Base-by-base conservation (phyloP, 2,329 filamentous ascomycete species). In the Septoria petroselini region DNA sequence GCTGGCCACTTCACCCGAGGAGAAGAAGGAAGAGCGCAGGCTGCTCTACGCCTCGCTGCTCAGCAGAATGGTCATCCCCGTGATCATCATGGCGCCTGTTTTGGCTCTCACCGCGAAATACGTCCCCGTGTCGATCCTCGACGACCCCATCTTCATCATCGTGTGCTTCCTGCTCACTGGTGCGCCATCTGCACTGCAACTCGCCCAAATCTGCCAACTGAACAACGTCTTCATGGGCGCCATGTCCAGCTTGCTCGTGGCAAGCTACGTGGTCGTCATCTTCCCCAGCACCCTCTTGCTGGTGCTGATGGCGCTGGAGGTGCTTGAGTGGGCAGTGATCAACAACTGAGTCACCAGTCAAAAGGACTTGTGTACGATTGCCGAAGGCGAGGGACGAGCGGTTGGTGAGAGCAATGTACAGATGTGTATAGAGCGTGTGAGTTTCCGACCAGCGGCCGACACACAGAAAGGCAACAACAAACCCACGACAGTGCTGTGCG, bases 181-280 rank as follows among this genome's bases (percentile, higher is more conserved):
- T 29, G 93, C 93, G 2, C 93, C 93, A 4, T 94, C 86, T 56
- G 93, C 93, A 19, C 76, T 98, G 57, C 93, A 98, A 72, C 75
- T 98, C 65, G 91, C 93, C 5, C 93, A 98, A 73, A 98, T 98
- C 54, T 98, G 93, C 73, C 93, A 97, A 77, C 87, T 97, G 73
- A 98, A 98, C 71, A 86, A 86, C 56, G 93, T 98, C 7, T 98
- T 89, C 69, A 91, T 97, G 76, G 83, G 85, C 14, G 89, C 93
- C 41, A 97, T 98, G 91, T 87, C 88, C 55, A 87, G 83, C 68
- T 79, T 98, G 49, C 73, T 97, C 42, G 95, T 97, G 75, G 91
- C 96, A 75, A 96, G 91, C 72, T 95, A 95, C 66, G 89, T 98
- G 52, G 84, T 96, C 57, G 89, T 85, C 84, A 97, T 98, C 60